Evolutionary conservation across 202 grass and related monocot species (phyloP), one percentile per base, ranked within the genome.

Genomic region (Bolboschoenoplectus hybrid): DNA sequence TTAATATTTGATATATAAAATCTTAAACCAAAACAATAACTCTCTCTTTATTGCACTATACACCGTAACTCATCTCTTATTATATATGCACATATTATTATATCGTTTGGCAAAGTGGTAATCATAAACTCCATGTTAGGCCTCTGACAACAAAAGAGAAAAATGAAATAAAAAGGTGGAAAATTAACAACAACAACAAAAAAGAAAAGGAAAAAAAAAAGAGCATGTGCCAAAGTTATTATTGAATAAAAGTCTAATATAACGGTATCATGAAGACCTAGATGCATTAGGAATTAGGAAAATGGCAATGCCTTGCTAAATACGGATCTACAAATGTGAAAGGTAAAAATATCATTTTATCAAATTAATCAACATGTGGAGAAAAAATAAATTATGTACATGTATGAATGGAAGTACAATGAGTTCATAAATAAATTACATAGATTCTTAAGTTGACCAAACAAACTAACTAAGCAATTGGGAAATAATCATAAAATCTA

Each of bases 321-420:
- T 78, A 78, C 50, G 74, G 74, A 78, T 78, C 26, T 53, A 76
- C 26, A 39, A 39, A 34, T 56, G 32, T 74, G 44, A 78, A 39
- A 78, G 51, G 49, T 78, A 56, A 56, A 56, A 26, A 38, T 2
- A 56, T 13, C 32, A 16, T 16, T 35, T 53, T 38, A 20, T 16
- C 26, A 76, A 55, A 35, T 53, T 47, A 35, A 10, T 43, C 66
- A 68, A 0, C 47, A 36, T 13, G 20, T 38, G 38, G 32, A 16
- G 49, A 1, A 16, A n/a, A 56, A 77, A 3, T 39, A 78, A 26
- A 26, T 26, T 26, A 26, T 26, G 26, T 26, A 26, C 26, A 26
- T 26, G 26, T 26, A 39, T 78, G 35, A 13, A 36, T n/a, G 32
- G 0, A 78, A 56, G 74, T 56, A 77, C 74, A 39, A 57, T 9